A percentile compares a stretch with the other conserved stretches of the same genome.
Evolutionary conservation across 306 rosid species (phyloP).

Genomic region (Corylus americana): DNA sequence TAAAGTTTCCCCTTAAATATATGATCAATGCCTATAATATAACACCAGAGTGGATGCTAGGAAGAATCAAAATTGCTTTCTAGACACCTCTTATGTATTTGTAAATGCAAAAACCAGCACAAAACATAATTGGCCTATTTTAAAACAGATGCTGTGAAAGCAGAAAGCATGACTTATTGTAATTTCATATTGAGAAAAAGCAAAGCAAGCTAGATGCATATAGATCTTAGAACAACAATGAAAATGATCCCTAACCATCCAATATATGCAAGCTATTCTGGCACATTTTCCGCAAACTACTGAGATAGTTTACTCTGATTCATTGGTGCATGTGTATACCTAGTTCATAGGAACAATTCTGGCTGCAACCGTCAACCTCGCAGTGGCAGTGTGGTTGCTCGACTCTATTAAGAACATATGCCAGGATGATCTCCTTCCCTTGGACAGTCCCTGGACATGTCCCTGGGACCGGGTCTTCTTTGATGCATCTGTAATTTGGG

Average conservation of each 20-base stretch:
- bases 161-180: too few species aligned
- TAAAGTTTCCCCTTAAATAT: too few species aligned
- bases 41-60: too few species aligned
- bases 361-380: constrained; percentile 74
- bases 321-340: constrained; percentile 17
- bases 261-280: not conserved
- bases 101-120: too few species aligned
- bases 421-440: constrained; percentile 49
- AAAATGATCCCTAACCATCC: not conserved
- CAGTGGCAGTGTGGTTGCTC: constrained; percentile 78
- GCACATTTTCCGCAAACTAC: constrained; percentile 4
- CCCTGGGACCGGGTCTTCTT: constrained; percentile 73
- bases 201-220: not conserved
- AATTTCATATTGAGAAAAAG: too few species aligned
- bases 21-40: too few species aligned
- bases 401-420: constrained; percentile 55
- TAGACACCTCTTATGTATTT: too few species aligned
- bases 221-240: not conserved
- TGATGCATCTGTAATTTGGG: constrained; percentile 89
- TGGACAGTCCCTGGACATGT: constrained; percentile 76
- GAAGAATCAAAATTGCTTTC: too few species aligned
- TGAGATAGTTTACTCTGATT: not conserved
- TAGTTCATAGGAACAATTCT: constrained; percentile 78
- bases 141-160: too few species aligned
- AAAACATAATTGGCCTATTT: too few species aligned